Evolutionary conservation across 805 yeast species (phyloP).

Genomic region (Lipomyces orientalis): DNA sequence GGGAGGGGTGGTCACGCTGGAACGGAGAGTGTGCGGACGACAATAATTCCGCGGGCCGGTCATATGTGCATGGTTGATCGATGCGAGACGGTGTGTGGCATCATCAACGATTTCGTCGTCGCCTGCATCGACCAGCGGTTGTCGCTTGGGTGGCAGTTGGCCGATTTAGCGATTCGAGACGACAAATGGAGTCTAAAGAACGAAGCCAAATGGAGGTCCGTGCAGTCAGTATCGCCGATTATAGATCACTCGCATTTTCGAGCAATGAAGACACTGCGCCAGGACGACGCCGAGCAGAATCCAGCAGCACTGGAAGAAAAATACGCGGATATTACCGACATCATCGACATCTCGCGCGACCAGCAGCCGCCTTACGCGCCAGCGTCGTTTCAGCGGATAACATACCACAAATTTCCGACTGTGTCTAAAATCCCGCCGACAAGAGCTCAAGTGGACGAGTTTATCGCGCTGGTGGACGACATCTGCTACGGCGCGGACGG

Average conservation of each 20-base stretch:
- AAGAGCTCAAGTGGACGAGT: conserved; percentile 60
- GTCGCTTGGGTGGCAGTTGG: conserved; percentile 73
- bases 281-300: conserved; percentile 65
- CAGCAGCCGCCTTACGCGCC: conserved; percentile 75
- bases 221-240: conserved; percentile 55
- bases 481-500: conserved; percentile 42
- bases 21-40: conserved; percentile 47
- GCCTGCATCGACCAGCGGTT: conserved; percentile 57
- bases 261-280: conserved; percentile 77
- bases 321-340: conserved; percentile 60
- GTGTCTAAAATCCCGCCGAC: conserved; percentile 80
- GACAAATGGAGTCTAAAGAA: conserved; percentile 81
- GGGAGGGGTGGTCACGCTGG: conserved; percentile 1
- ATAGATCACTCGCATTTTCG: conserved; percentile 55
- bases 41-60: conserved; percentile 55
- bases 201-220: conserved; percentile 70
- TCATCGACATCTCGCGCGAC: conserved; percentile 68
- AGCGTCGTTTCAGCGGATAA: conserved; percentile 55
- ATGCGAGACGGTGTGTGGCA: conserved; percentile 69
- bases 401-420: conserved; percentile 74
- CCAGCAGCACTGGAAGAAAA: conserved; percentile 58
- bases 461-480: conserved; percentile 59
- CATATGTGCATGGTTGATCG: conserved; percentile 68
- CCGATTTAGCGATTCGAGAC: conserved; percentile 57
- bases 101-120: conserved; percentile 62